A percentile compares a stretch with the other conserved stretches of the same genome.
phyloP scores from a whole-genome alignment of 345 rosid species.

The Camelina laxa region DNA sequence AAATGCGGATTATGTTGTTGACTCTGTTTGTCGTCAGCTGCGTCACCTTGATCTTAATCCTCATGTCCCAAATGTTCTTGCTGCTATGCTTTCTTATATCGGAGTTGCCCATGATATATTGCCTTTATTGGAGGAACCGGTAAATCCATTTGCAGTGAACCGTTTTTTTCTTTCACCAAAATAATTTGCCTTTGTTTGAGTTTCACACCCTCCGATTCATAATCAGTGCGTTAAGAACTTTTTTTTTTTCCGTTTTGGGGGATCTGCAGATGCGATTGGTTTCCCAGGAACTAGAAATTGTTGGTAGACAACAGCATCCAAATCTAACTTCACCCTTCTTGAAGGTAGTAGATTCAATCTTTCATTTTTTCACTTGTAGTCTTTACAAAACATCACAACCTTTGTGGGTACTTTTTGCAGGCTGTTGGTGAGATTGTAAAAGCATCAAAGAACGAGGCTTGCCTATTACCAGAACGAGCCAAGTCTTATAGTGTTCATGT shows the following conservation, averaged over 20 bases:
- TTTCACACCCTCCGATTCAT: not conserved
- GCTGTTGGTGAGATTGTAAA: constrained; percentile 79
- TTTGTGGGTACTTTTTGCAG: constrained; percentile 47
- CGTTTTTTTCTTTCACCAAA: not conserved
- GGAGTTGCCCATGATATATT: constrained; percentile 81
- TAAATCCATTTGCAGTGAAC: constrained; percentile 39
- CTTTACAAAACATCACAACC: constrained; percentile 1
- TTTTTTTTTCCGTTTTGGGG: not conserved
- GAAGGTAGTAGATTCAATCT: constrained; percentile 68
- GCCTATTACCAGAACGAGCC: constrained; percentile 58
- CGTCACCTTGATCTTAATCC: constrained; percentile 92
- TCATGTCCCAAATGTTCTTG: constrained; percentile 89
- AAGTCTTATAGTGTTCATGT: constrained; percentile 52
- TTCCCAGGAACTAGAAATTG: constrained; percentile 86
- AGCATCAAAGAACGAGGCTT: constrained; percentile 77
- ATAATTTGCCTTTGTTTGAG: not conserved
- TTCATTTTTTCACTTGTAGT: constrained; percentile 1
- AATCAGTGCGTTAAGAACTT: not conserved
- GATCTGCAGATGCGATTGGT: constrained; percentile 76
- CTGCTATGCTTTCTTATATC: constrained; percentile 91
- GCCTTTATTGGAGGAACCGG: constrained; percentile 94
- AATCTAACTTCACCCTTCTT: constrained; percentile 80
- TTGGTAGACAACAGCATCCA: constrained; percentile 92
- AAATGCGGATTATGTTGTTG: constrained; percentile 90
- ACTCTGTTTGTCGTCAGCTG: constrained; percentile 86